phyloP scores from a whole-genome alignment of 768 basidiomycete genomes.

The Kwoniella sp. region DNA sequence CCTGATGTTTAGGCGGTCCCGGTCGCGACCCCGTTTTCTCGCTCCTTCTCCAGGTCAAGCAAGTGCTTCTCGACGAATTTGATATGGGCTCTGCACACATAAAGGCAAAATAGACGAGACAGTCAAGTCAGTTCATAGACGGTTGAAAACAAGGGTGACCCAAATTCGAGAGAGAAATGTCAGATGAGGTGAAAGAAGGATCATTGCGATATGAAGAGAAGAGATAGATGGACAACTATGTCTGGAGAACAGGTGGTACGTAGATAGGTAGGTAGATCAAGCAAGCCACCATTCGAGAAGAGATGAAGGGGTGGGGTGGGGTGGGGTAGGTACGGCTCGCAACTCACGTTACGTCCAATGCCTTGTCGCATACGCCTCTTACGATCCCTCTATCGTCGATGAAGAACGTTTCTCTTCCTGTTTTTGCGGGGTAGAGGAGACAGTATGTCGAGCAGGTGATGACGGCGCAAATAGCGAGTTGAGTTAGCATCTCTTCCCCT shows the following conservation, averaged over 20 bases:
- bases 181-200: no score
- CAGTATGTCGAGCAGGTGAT: no score
- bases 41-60: constrained; percentile 15
- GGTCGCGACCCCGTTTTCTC: background rate
- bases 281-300: no score
- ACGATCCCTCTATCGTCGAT: constrained; percentile 73
- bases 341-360: constrained; percentile 25
- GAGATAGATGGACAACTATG: background rate
- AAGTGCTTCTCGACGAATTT: constrained; percentile 75
- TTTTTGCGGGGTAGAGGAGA: background rate
- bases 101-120: background rate
- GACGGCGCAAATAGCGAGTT: no score
- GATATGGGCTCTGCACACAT: constrained; percentile 62
- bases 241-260: no score
- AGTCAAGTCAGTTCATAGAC: no score
- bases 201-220: background rate
- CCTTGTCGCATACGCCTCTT: constrained; percentile 59
- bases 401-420: constrained; percentile 70
- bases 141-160: no score
- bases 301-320: no score
- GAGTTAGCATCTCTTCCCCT: no score
- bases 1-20: background rate
- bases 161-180: no score
- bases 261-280: no score
- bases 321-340: no score